These are phyloP conservation scores for Xylariaceae sp. DNA, from an alignment of 2,329 filamentous ascomycete genomes.

Conservation along the genomic window DNA sequence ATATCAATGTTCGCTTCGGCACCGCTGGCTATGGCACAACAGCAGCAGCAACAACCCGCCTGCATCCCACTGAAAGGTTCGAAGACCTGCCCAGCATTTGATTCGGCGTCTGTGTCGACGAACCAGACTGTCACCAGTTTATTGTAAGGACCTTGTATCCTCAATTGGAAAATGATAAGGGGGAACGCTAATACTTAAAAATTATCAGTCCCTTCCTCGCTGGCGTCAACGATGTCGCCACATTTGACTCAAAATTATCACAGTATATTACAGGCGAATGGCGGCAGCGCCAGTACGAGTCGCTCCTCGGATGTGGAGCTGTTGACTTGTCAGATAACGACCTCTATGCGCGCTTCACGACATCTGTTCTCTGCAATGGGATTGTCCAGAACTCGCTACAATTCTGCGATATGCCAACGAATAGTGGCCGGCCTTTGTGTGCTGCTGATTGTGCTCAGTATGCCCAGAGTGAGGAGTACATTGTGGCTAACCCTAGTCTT, in stretches of 20 bases:
- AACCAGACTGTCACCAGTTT: conserved; percentile 28
- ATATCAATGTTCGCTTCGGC: conserved; percentile 24
- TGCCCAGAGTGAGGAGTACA: conserved; percentile 82
- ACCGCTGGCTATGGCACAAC: conserved; percentile 26
- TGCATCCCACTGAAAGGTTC: conserved; percentile 38
- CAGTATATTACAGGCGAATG: conserved; percentile 72
- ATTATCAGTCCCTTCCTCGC: conserved; percentile 71
- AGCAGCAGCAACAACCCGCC: conserved; percentile 20
- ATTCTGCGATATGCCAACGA: conserved; percentile 61
- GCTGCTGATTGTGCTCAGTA: conserved; percentile 84
- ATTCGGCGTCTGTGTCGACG: conserved; percentile 37
- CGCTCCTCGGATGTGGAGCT: conserved; percentile 72
- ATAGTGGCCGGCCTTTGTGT: conserved; percentile 70
- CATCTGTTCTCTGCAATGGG: conserved; percentile 85
- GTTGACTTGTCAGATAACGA: conserved; percentile 73
- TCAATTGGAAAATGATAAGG: conserved; percentile 1
- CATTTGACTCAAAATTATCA: conserved; percentile 73
- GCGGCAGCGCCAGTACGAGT: conserved; percentile 74
- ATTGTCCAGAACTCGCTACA: conserved; percentile 84
- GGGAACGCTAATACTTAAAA: conserved; percentile 10
- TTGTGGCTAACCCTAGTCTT: conserved; percentile 68
- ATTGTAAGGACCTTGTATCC: conserved; percentile 24
- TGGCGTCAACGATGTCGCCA: conserved; percentile 68
- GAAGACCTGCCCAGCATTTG: conserved; percentile 37
- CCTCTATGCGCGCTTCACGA: conserved; percentile 91